Percentiles rank a stretch among this genome's conserved stretches.
These are phyloP conservation scores for Sugiyamaella americana DNA, from an alignment of 805 yeast species.

Conservation along the genomic window DNA sequence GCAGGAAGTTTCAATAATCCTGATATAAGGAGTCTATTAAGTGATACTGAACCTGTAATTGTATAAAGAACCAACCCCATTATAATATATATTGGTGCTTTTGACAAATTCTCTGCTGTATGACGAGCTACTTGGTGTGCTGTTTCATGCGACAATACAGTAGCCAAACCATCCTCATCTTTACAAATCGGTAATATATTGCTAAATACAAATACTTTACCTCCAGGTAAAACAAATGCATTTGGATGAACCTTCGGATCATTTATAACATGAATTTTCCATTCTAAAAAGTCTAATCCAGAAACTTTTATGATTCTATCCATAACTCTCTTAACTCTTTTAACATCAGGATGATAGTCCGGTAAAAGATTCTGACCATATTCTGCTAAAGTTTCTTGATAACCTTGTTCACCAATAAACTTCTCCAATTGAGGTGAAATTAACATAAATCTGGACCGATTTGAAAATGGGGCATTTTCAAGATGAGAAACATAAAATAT, in stretches of 20 bases:
- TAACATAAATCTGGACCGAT: conserved; percentile 65
- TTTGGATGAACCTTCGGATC: conserved; percentile 77
- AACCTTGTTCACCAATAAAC: conserved; percentile 57
- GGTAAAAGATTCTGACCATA: conserved; percentile 54
- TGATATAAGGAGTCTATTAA: conserved; percentile 48
- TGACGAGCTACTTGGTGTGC: conserved; percentile 95
- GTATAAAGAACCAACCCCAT: conserved; percentile 50
- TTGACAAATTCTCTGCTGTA: conserved; percentile 73
- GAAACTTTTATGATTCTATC: conserved; percentile 45
- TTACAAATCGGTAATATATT: conserved; percentile 71
- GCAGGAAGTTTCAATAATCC: conserved; percentile 71
- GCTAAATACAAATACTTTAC: conserved; percentile 85
- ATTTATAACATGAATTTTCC: conserved; percentile 79
- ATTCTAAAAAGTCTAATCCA: conserved; percentile 35
- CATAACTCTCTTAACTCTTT: conserved; percentile 57
- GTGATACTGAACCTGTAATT: conserved; percentile 51
- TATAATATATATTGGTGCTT: conserved; percentile 62
- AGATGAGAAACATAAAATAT: conserved; percentile 45
- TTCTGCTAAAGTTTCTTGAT: conserved; percentile 52
- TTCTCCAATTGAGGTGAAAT: conserved; percentile 60
- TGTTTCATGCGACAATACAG: conserved; percentile 87
- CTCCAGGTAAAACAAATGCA: conserved; percentile 94
- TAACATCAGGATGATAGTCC: conserved; percentile 50
- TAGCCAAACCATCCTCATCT: conserved; percentile 90
- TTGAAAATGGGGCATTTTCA: conserved; percentile 77